Conservation (phyloP, 1,139 yeast species). For the Kurtzmaniella quercitrusa region DNA sequence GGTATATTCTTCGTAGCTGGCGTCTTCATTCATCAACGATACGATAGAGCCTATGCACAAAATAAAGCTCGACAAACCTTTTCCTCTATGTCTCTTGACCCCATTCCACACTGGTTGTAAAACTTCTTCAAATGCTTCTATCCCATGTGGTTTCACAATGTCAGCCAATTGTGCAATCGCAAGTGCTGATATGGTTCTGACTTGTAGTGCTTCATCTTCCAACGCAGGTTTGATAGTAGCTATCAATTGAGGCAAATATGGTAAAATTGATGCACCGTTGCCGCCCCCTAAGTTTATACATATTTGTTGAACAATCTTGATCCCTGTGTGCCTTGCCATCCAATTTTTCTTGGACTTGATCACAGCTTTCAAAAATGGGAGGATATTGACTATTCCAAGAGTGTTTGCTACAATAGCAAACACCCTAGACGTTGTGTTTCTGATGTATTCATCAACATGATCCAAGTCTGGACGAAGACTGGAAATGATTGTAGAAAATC, state of each 20-base stretch:
- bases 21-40: constrained; percentile 70
- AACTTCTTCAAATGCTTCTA: constrained; percentile 70
- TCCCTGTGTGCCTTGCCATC: constrained; percentile 88
- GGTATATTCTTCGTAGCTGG: constrained; percentile 62
- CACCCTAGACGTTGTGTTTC: constrained; percentile 74
- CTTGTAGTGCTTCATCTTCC: constrained; percentile 67
- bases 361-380: constrained; percentile 83
- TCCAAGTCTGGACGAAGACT: constrained; percentile 80
- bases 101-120: constrained; percentile 83
- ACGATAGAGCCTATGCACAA: constrained; percentile 76
- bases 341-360: constrained; percentile 75
- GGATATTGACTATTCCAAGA: constrained; percentile 61
- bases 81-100: constrained; percentile 72
- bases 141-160: constrained; percentile 85
- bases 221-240: constrained; percentile 57
- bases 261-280: constrained; percentile 51
- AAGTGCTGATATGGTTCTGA: constrained; percentile 65
- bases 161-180: constrained; percentile 78
- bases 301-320: constrained; percentile 71
- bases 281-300: constrained; percentile 70
- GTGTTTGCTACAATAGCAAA: constrained; percentile 85
- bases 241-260: constrained; percentile 65
- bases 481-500: constrained; percentile 72
- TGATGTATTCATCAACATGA: constrained; percentile 73
- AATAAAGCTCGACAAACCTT: constrained; percentile 69